A percentile compares a stretch with the other conserved stretches of the same genome.
phyloP scores from a whole-genome alignment of 139 green algal species.

The Chlorella sorokiniana region DNA sequence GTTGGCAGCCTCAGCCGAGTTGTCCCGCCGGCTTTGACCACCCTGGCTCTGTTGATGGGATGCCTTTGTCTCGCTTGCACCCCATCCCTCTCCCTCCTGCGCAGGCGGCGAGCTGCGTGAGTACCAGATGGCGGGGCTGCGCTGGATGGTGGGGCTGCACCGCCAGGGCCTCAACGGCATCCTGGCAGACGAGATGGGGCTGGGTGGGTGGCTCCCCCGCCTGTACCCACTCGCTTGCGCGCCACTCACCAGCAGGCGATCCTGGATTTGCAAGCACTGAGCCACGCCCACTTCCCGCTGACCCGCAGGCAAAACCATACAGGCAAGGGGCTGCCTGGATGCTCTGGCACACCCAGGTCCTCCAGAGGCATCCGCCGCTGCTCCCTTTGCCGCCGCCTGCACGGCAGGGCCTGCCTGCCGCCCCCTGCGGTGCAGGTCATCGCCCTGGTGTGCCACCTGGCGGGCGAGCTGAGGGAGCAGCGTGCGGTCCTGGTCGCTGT shows the following conservation, averaged over 20 bases:
- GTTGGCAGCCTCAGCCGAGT: no score
- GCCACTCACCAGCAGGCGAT: conserved; percentile 77
- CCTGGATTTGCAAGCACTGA: neutral
- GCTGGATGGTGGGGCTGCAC: conserved; percentile 86
- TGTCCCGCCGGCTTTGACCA: no score
- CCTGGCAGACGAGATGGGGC: conserved; percentile 92
- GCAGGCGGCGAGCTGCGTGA: conserved; percentile 73
- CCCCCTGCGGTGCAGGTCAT: conserved; percentile 62
- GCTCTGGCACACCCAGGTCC: no score
- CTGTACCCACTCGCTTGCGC: neutral
- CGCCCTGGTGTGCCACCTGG: conserved; percentile 56
- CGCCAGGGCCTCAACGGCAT: conserved; percentile 85
- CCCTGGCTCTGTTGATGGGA: neutral
- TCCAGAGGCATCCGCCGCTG: no score
- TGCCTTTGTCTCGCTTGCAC: neutral
- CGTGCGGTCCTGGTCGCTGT: conserved; percentile 81
- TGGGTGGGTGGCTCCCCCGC: conserved; percentile 30
- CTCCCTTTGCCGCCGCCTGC: no score
- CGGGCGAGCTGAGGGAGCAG: conserved; percentile 10
- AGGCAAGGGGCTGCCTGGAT: conserved; percentile 43
- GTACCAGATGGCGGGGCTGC: conserved; percentile 92
- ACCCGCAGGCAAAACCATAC: conserved; percentile 53
- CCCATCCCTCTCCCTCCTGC: neutral
- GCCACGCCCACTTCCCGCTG: no score
- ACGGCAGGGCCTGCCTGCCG: neutral